phyloP scores from a whole-genome alignment of 441 rosid species.

The Brassica hybrid region DNA sequence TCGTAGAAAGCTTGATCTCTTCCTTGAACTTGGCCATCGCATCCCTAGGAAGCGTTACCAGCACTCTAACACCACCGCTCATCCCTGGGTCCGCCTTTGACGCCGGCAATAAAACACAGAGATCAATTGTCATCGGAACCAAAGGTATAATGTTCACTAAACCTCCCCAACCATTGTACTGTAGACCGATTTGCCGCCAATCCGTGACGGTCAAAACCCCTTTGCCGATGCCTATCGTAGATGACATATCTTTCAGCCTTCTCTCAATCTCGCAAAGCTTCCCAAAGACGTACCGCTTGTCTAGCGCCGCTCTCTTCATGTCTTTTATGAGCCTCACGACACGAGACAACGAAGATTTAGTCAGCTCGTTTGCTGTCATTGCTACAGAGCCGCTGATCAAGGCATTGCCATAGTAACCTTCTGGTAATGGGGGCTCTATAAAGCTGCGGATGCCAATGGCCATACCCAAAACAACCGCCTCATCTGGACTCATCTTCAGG shows the following conservation, averaged over 20 bases:
- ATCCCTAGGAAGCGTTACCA: slow-evolving; percentile 46
- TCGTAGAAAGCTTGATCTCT: neutral
- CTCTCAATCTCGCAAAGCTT: slow-evolving; percentile 33
- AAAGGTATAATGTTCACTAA: slow-evolving; percentile 47
- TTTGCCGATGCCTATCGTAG: too few species aligned
- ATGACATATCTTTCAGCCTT: too few species aligned
- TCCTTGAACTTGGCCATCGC: slow-evolving; percentile 46
- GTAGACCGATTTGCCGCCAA: slow-evolving; percentile 51
- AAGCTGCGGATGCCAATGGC: slow-evolving; percentile 38
- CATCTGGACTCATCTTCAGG: slow-evolving; percentile 41
- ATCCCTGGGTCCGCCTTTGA: slow-evolving; percentile 31
- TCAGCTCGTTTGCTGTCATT: slow-evolving; percentile 36
- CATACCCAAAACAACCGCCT: slow-evolving; percentile 18
- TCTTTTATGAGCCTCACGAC: slow-evolving; percentile 43
- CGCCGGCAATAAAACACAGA: slow-evolving; percentile 47
- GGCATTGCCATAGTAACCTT: slow-evolving; percentile 57
- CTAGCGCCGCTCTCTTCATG: slow-evolving; percentile 34
- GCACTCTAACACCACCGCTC: slow-evolving; percentile 49
- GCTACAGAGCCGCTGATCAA: slow-evolving; percentile 18
- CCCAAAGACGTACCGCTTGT: slow-evolving; percentile 17
- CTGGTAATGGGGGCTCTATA: slow-evolving; percentile 46
- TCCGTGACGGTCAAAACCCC: too few species aligned
- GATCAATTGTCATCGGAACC: too few species aligned
- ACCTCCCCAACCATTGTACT: slow-evolving; percentile 42
- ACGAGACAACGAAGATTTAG: slow-evolving; percentile 30